Percentiles rank a stretch among this genome's conserved stretches.
phyloP scores from a whole-genome alignment of 2,329 filamentous ascomycete species.

The Claviceps spartinae region DNA sequence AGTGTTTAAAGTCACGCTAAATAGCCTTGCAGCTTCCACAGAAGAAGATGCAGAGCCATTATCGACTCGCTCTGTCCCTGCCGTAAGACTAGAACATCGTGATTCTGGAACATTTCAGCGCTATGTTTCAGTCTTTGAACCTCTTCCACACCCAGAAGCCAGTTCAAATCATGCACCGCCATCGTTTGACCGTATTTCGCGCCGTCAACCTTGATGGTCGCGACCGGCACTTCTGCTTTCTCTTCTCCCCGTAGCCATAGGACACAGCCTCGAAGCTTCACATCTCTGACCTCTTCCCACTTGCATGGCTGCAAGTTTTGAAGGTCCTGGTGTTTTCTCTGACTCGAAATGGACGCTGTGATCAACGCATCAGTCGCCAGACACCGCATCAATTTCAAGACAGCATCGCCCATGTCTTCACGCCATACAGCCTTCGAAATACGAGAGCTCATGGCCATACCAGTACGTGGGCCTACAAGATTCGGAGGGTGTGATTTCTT shows the following conservation, averaged over 20 bases:
- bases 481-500: constrained; percentile 8
- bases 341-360: not conserved
- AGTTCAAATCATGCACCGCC: constrained; percentile 37
- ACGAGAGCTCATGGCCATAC: constrained; percentile 13
- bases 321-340: constrained; percentile 6
- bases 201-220: constrained; percentile 29
- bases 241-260: constrained; percentile 25
- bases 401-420: constrained; percentile 39
- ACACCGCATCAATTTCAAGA: constrained; percentile 37
- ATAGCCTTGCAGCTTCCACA: constrained; percentile 49
- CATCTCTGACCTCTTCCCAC: constrained; percentile 30
- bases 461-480: constrained; percentile 13
- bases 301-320: constrained; percentile 28
- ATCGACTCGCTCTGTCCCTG: constrained; percentile 25
- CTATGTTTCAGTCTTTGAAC: constrained; percentile 24
- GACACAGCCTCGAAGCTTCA: constrained; percentile 30
- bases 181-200: constrained; percentile 24
- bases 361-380: constrained; percentile 32
- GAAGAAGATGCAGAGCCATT: constrained; percentile 30
- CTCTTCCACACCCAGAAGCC: constrained; percentile 36
- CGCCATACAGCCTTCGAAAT: constrained; percentile 19
- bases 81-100: constrained; percentile 29
- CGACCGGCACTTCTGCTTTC: constrained; percentile 22
- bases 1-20: constrained; percentile 13
- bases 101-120: constrained; percentile 21